Percentiles rank a stretch among this genome's conserved stretches.
phyloP scores from a whole-genome alignment of 768 basidiomycete genomes.

The Pleurotus eryngii region DNA sequence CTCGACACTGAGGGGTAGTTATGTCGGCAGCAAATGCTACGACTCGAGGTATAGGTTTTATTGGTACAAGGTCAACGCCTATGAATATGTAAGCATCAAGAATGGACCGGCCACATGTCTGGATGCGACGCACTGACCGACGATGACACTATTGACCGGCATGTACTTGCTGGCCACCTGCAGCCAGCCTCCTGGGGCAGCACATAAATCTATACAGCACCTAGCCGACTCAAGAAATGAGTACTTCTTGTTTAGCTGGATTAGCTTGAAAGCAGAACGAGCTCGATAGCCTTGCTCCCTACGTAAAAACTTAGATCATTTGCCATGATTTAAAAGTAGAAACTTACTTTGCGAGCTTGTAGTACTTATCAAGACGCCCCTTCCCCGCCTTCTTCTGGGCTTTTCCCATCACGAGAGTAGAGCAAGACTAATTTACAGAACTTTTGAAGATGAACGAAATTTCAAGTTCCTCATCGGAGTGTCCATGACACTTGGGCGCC shows the following conservation, averaged over 20 bases:
- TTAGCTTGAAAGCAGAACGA: slow-evolving; percentile 98
- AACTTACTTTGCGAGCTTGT: slow-evolving; percentile 85
- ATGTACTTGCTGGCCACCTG: slow-evolving; percentile 98
- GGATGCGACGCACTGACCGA: slow-evolving; percentile 52
- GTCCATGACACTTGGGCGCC: background rate
- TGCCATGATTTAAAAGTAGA: slow-evolving; percentile 5
- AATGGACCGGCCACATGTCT: background rate
- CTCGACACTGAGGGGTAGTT: slow-evolving; percentile 87
- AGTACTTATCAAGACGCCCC: slow-evolving; percentile 95
- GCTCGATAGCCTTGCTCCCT: slow-evolving; percentile 99
- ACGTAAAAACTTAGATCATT: slow-evolving; percentile 14
- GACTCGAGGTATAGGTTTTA: slow-evolving; percentile 92
- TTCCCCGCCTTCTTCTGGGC: slow-evolving; percentile 96
- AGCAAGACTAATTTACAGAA: background rate
- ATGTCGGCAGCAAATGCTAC: slow-evolving; percentile 93
- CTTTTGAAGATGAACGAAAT: background rate
- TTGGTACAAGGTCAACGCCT: slow-evolving; percentile 96
- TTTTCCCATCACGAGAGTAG: slow-evolving; percentile 52
- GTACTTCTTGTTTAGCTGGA: slow-evolving; percentile 98
- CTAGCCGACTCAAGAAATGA: slow-evolving; percentile 82
- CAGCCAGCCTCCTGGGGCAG: slow-evolving; percentile 98
- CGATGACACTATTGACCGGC: slow-evolving; percentile 88
- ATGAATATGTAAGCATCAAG: slow-evolving; percentile 10
- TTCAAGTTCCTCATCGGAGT: background rate
- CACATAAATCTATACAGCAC: slow-evolving; percentile 97